phyloP scores from a whole-genome alignment of 768 basidiomycete genomes.

The Macrocybe gigantea region DNA sequence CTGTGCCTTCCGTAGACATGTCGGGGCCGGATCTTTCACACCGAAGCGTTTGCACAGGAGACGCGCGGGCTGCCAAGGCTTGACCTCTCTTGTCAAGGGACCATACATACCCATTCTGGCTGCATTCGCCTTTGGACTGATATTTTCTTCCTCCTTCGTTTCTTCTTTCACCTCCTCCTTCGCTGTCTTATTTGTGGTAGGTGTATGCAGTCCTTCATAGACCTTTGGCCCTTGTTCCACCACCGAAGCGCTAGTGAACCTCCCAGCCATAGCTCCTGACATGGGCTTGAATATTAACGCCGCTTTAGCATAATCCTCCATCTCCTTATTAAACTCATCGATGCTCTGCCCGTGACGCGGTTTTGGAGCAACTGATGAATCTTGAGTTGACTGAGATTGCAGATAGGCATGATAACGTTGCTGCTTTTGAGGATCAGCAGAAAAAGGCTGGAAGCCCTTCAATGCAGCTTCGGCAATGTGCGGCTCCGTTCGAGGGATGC shows the following conservation, averaged over 20 bases:
- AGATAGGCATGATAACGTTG: constrained; percentile 83
- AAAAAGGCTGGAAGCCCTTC: constrained; percentile 86
- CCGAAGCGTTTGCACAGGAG: constrained; percentile 93
- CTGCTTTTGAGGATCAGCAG: constrained; percentile 71
- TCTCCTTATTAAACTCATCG: constrained; percentile 75
- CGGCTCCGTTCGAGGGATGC: constrained; percentile 57
- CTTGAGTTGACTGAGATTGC: constrained; percentile 55
- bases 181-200: constrained; percentile 32
- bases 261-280: constrained; percentile 85
- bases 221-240: constrained; percentile 61
- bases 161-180: constrained; percentile 30
- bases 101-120: constrained; percentile 90
- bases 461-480: constrained; percentile 84
- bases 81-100: constrained; percentile 69
- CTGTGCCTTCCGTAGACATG: constrained; percentile 23
- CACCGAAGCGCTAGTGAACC: constrained; percentile 81
- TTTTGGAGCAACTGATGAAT: constrained; percentile 15
- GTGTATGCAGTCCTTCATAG: constrained; percentile 65
- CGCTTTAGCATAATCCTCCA: constrained; percentile 81
- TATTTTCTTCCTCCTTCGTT: constrained; percentile 42
- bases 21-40: constrained; percentile 73
- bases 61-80: constrained; percentile 74
- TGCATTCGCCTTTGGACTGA: constrained; percentile 76
- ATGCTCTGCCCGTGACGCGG: constrained; percentile 51
- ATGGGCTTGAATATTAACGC: constrained; percentile 91